phyloP scores from a whole-genome alignment of 345 rosid species.

The Corchorus olitorius region DNA sequence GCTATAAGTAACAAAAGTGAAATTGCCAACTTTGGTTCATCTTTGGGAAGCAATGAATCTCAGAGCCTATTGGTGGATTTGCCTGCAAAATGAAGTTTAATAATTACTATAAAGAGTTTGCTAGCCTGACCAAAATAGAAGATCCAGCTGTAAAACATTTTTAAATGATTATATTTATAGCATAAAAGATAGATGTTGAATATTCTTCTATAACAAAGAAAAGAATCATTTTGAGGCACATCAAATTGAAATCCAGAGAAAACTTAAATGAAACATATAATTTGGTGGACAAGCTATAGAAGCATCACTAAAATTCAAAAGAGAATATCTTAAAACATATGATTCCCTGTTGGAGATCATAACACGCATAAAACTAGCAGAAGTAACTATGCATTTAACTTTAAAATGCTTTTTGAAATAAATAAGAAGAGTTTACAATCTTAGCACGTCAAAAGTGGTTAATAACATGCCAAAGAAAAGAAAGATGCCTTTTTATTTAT shows the following conservation, averaged over 20 bases:
- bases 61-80: constrained; percentile 91
- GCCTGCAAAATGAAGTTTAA: constrained; percentile 55
- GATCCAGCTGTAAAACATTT: neutral
- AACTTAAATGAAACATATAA: neutral
- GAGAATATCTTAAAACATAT: neutral
- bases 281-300: neutral
- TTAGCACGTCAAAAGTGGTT: neutral
- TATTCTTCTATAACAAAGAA: neutral
- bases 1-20: constrained; percentile 91
- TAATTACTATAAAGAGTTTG: neutral
- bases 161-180: no score
- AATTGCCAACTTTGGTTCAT: constrained; percentile 89
- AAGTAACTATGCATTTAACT: neutral
- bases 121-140: neutral
- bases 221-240: neutral
- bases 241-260: neutral
- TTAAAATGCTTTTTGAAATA: no score
- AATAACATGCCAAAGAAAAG: neutral
- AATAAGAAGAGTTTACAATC: neutral
- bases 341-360: neutral
- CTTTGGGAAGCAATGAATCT: constrained; percentile 92
- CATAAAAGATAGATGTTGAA: no score
- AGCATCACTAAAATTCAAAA: neutral
- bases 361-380: neutral
- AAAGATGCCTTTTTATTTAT: neutral